Percentiles rank a stretch among this genome's conserved stretches.
Evolutionary conservation across 1,284 basidiomycete genomes (phyloP).

Genomic region (Ceratobasidium sp.): DNA sequence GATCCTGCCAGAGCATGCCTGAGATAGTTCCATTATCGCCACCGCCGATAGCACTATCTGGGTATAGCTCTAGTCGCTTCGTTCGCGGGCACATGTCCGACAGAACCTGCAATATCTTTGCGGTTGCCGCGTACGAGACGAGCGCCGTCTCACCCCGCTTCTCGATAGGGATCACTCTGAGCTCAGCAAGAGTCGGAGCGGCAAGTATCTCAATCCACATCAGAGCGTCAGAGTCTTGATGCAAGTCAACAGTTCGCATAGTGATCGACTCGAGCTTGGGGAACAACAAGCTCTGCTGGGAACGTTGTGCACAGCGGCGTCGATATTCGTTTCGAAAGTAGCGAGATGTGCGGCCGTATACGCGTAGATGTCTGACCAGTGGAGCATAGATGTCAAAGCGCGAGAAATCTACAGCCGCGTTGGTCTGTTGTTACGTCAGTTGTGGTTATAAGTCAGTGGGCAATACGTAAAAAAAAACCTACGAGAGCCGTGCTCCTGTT

Average conservation of each 20-base stretch:
- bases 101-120: background rate
- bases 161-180: background rate
- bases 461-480: too few relatives aligned
- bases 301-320: background rate
- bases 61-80: slow-evolving; percentile 5
- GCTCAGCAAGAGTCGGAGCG: background rate
- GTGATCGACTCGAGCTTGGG: slow-evolving; percentile 18
- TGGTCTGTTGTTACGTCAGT: too few relatives aligned
- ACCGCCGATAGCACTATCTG: background rate
- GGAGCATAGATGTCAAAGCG: slow-evolving; percentile 40
- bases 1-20: background rate
- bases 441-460: too few relatives aligned
- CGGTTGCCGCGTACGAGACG: slow-evolving; percentile 20
- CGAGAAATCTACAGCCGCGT: slow-evolving; percentile 1
- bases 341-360: slow-evolving; percentile 27
- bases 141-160: background rate
- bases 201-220: slow-evolving; percentile 23
- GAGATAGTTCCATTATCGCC: background rate
- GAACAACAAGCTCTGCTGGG: background rate
- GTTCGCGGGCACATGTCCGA: background rate
- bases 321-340: slow-evolving; percentile 9
- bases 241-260: slow-evolving; percentile 9
- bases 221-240: slow-evolving; percentile 22
- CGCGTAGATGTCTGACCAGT: slow-evolving; percentile 21
- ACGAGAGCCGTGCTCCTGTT: too few relatives aligned